A percentile compares a stretch with the other conserved stretches of the same genome.
Conservation (phyloP, 75 land plant species). For the Sequoia sempervirens region DNA sequence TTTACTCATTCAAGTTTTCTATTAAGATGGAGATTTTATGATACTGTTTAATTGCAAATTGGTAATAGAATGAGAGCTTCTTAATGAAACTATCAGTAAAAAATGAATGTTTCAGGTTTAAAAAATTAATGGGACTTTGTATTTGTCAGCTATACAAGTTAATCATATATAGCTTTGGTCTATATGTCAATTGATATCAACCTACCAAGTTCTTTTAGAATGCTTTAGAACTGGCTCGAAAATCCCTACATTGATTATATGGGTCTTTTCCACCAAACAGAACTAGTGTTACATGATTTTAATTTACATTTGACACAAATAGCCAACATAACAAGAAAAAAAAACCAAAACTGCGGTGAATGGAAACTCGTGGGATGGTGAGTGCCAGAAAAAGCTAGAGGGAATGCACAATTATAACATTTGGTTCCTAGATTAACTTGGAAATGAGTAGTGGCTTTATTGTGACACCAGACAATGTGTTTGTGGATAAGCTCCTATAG, state of each 20-base stretch:
- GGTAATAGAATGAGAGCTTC: not conserved
- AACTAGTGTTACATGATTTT: not conserved
- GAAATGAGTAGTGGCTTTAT: not conserved
- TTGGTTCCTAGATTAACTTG: not conserved
- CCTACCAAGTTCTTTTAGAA: not conserved
- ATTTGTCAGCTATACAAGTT: not conserved
- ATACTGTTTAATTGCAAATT: not conserved
- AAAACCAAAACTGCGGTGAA: not conserved
- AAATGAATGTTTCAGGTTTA: not conserved
- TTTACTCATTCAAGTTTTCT: not conserved
- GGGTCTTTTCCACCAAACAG: not conserved
- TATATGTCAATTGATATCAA: not conserved
- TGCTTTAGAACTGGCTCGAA: no score
- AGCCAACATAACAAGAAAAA: not conserved
- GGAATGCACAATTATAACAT: not conserved
- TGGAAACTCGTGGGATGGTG: not conserved
- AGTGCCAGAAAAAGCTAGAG: not conserved
- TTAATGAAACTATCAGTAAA: not conserved
- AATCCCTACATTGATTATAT: not conserved
- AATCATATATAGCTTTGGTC: not conserved
- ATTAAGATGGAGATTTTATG: not conserved
- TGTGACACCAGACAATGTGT: not conserved
- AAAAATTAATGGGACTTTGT: not conserved
- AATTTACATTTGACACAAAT: constrained; percentile 1
- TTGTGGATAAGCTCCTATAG: not conserved